These are phyloP conservation scores for Bidens hawaiensis DNA, from an alignment of 140 eudicot species.

Conservation along the genomic window DNA sequence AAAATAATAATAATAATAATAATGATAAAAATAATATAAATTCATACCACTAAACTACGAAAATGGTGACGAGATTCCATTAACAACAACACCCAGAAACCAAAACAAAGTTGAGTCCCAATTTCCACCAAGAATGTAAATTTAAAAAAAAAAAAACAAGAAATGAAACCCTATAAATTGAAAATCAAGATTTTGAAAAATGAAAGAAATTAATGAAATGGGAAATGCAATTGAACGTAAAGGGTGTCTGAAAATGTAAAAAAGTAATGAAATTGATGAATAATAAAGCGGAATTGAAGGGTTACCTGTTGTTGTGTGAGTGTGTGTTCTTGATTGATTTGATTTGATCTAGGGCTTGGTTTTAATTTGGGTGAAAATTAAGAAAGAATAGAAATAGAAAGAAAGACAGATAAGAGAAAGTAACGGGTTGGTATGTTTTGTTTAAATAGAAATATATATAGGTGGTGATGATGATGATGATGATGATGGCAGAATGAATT, in stretches of 20 bases:
- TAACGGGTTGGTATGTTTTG: not conserved
- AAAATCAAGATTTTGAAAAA: too few species aligned
- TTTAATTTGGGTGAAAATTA: conserved; percentile 21
- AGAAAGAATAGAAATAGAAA: too few species aligned
- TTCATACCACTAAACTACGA: conserved; percentile 43
- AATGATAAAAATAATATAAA: too few species aligned
- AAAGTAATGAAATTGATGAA: not conserved
- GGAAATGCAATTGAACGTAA: too few species aligned
- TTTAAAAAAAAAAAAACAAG: not conserved
- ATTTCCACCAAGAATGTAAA: conserved; percentile 5
- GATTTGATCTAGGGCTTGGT: conserved; percentile 25
- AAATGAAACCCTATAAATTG: not conserved
- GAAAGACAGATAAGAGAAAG: conserved; percentile 30
- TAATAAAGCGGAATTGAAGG: conserved; percentile 37
- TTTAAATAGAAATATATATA: too few species aligned
- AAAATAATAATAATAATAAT: not conserved
- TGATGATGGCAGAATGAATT: not conserved
- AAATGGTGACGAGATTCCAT: conserved; percentile 28
- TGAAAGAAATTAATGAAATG: too few species aligned
- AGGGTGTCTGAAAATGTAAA: conserved; percentile 15
- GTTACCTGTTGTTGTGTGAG: conserved; percentile 41
- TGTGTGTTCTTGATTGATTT: too few species aligned
- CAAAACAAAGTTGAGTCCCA: not conserved
- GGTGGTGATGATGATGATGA: too few species aligned
- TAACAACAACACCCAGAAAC: not conserved